A percentile compares a stretch with the other conserved stretches of the same genome.
Conservation (phyloP, 306 rosid genomes). For the Lagenaria siceraria region DNA sequence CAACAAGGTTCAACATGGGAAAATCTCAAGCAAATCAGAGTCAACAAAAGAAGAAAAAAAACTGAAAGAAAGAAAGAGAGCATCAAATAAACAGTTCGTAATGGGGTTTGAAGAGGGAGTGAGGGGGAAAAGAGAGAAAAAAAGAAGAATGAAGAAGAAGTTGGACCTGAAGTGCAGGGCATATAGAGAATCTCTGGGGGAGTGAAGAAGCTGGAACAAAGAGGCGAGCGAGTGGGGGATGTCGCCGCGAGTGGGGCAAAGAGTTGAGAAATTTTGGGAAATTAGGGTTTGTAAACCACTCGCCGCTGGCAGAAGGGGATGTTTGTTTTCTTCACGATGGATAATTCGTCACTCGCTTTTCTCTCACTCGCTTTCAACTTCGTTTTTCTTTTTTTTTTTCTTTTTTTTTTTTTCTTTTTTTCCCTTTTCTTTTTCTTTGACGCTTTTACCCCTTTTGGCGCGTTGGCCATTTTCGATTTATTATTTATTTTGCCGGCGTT, state of each 20-base stretch:
- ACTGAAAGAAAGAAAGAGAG: not conserved
- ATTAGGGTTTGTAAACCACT: slow-evolving; percentile 17
- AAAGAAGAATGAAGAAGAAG: not conserved
- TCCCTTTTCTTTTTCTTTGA: too few relatives aligned
- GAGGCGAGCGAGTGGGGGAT: slow-evolving; percentile 12
- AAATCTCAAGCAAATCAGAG: not conserved
- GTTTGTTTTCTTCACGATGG: not conserved
- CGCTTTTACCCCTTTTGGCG: not conserved
- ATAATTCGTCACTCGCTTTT: slow-evolving; percentile 2
- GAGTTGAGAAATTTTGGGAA: slow-evolving; percentile 10
- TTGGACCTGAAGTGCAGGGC: slow-evolving; percentile 2
- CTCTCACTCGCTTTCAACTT: slow-evolving; percentile 11
- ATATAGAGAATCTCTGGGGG: slow-evolving; percentile 5
- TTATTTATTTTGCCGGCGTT: too few relatives aligned
- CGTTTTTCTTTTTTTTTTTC: not conserved
- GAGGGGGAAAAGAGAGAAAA: not conserved
- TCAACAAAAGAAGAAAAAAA: not conserved
- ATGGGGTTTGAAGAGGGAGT: not conserved
- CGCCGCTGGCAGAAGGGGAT: not conserved
- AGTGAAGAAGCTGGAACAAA: slow-evolving; percentile 4
- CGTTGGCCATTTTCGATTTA: not conserved
- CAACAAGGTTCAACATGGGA: not conserved
- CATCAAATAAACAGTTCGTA: not conserved
- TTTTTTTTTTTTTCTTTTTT: too few relatives aligned
- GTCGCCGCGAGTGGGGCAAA: slow-evolving; percentile 16